Evolutionary conservation across 108 stramenopile species (phyloP), one percentile per base, ranked within the genome.

Genomic region (Schizochytrium sp.): DNA sequence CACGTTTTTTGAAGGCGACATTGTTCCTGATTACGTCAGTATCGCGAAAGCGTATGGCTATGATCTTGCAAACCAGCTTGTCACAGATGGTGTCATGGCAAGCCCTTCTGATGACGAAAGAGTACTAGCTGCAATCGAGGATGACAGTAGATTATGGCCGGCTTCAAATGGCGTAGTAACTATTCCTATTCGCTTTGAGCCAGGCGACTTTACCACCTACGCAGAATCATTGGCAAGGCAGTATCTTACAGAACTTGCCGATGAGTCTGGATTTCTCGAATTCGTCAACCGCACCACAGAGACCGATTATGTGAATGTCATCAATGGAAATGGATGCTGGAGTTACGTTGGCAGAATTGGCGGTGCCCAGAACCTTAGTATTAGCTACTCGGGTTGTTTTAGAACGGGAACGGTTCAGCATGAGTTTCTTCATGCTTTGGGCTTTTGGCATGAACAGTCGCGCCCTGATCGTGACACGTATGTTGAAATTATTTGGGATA

Each of bases 381-480:
- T 72, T 72, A 17, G 15, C n/a, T 38, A 15, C n/a, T 72, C 17
- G 15, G 59, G 59, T 19, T 60, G 59, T n/a, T 17, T 60, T 60
- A 19, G 19, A 17, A 60, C 59, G 17, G 59, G 59, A 60, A n/a
- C n/a, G 59, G 59, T 60, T n/a, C 59, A 60, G 59, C 59, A 60
- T n/a, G 91, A 91, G 73, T 87, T 91, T 47, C 72, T 91, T 64
- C 91, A 91, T 46, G 91, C 91, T 4, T 13, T 91, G 38, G 87
- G 87, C 38, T 89, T 91, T 42, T 19, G 28, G 13, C 91, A 91
- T 89, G 88, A 89, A 56, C 91, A 91, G 40, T 76, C 8, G 13
- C 57, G 91, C n/a, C 72, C 91, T 41, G 91, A 89, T 88, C 45
- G 91, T 60, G 89, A 89, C 41, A 17, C 44, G 19, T 87, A 72